A percentile compares a stretch with the other conserved stretches of the same genome.
These are phyloP conservation scores for Citrus maxima DNA, from an alignment of 345 rosid species.

Conservation along the genomic window DNA sequence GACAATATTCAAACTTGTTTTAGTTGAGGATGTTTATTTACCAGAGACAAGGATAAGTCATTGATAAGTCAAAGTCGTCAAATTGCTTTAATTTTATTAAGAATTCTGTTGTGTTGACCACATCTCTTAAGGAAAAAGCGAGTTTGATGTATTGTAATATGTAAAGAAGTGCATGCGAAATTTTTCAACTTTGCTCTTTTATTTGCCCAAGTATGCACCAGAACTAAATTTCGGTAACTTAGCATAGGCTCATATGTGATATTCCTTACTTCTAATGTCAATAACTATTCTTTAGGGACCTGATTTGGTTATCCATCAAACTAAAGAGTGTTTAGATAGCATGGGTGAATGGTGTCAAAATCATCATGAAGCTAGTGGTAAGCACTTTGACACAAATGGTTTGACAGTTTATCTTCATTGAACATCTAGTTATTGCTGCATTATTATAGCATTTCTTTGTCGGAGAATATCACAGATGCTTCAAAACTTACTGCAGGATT, in stretches of 20 bases:
- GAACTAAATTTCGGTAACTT: neutral
- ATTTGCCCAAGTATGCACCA: neutral
- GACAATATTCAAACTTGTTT: too few relatives aligned
- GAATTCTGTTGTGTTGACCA: neutral
- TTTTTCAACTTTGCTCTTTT: neutral
- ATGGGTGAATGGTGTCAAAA: conserved; percentile 94
- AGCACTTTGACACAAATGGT: conserved; percentile 18
- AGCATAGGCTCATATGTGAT: neutral
- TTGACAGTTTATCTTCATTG: neutral
- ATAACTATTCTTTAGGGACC: conserved; percentile 63
- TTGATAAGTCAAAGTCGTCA: too few relatives aligned
- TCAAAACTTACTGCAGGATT: conserved; percentile 47
- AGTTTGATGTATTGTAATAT: neutral
- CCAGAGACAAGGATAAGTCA: too few relatives aligned
- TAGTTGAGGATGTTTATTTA: too few relatives aligned
- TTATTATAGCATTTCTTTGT: neutral
- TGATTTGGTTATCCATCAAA: conserved; percentile 83
- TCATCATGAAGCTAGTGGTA: conserved; percentile 92
- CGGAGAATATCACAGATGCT: conserved; percentile 7
- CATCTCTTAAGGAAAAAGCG: neutral
- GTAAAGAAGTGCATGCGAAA: neutral
- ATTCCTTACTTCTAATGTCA: neutral
- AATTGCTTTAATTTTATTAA: neutral
- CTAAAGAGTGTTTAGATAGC: conserved; percentile 60
- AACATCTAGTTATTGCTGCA: neutral